Conservation (phyloP, 192 early-diverging fungal genomes). For the Coemansia sp. region DNA sequence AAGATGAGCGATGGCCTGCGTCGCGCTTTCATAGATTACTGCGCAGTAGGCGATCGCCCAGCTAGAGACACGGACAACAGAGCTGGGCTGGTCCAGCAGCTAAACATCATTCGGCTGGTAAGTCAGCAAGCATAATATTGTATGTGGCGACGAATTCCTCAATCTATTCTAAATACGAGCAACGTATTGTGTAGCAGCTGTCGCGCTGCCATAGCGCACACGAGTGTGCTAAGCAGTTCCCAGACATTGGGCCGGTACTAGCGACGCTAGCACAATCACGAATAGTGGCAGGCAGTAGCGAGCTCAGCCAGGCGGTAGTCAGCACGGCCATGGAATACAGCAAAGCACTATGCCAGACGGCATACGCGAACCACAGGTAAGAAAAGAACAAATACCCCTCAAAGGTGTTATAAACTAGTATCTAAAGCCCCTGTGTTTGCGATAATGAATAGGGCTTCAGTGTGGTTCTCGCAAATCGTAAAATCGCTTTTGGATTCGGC, state of each 20-base stretch:
- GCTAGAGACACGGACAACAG: neutral
- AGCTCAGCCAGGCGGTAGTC: slow-evolving; percentile 31
- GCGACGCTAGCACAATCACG: slow-evolving; percentile 34
- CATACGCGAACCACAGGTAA: slow-evolving; percentile 46
- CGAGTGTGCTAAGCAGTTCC: slow-evolving; percentile 46
- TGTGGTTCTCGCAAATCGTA: slow-evolving; percentile 43
- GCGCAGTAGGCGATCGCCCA: slow-evolving; percentile 14
- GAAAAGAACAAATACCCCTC: neutral
- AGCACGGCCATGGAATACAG: slow-evolving; percentile 49
- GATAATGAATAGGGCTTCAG: slow-evolving; percentile 25
- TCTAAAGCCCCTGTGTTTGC: neutral
- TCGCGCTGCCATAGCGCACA: slow-evolving; percentile 42
- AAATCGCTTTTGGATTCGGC: slow-evolving; percentile 18
- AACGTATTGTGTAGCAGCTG: slow-evolving; percentile 25
- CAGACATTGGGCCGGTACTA: slow-evolving; percentile 45
- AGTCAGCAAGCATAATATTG: neutral
- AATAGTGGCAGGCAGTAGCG: slow-evolving; percentile 15
- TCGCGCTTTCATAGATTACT: slow-evolving; percentile 37
- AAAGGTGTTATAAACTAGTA: neutral
- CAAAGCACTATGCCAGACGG: slow-evolving; percentile 33
- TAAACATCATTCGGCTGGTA: slow-evolving; percentile 29
- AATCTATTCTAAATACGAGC: neutral
- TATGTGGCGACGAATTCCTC: neutral
- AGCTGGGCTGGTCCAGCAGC: slow-evolving; percentile 30
- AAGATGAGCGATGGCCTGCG: slow-evolving; percentile 32